Evolutionary conservation across 2,329 filamentous ascomycete genomes (phyloP).

Genomic region (Xylariales sp.): DNA sequence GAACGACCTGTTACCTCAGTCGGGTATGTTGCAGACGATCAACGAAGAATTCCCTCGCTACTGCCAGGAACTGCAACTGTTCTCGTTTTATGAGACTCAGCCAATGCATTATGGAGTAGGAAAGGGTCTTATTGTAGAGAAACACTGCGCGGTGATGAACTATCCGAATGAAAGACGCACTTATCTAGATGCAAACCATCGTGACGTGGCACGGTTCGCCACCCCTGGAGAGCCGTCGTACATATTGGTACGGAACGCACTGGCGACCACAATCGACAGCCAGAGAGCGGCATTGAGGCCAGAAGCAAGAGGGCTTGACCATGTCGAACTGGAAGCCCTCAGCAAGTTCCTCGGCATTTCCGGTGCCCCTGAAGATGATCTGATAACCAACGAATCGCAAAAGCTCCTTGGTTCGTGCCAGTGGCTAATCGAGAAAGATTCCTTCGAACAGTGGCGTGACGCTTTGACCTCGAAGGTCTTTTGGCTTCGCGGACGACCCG

Average conservation of each 20-base stretch:
- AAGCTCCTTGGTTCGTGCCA: constrained; percentile 28
- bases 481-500: constrained; percentile 35
- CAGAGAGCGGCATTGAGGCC: background rate
- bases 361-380: constrained; percentile 4
- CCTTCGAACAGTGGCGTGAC: constrained; percentile 32
- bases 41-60: constrained; percentile 52
- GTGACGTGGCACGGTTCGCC: constrained; percentile 46
- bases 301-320: background rate
- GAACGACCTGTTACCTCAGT: constrained; percentile 47
- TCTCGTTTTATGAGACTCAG: constrained; percentile 51
- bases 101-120: constrained; percentile 40
- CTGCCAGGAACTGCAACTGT: constrained; percentile 42
- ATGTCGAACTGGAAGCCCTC: background rate
- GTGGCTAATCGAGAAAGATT: constrained; percentile 23
- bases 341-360: background rate
- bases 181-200: constrained; percentile 50
- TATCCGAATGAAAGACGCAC: constrained; percentile 45
- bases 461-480: constrained; percentile 21
- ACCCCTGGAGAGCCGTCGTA: constrained; percentile 44
- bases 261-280: constrained; percentile 35
- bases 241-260: constrained; percentile 44
- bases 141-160: constrained; percentile 47
- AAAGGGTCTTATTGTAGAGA: constrained; percentile 45
- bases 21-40: constrained; percentile 46
- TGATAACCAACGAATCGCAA: constrained; percentile 8